Percentiles rank a stretch among this genome's conserved stretches.
Evolutionary conservation across 257 asterid species (phyloP).

Genomic region (Apocynum venetum): DNA sequence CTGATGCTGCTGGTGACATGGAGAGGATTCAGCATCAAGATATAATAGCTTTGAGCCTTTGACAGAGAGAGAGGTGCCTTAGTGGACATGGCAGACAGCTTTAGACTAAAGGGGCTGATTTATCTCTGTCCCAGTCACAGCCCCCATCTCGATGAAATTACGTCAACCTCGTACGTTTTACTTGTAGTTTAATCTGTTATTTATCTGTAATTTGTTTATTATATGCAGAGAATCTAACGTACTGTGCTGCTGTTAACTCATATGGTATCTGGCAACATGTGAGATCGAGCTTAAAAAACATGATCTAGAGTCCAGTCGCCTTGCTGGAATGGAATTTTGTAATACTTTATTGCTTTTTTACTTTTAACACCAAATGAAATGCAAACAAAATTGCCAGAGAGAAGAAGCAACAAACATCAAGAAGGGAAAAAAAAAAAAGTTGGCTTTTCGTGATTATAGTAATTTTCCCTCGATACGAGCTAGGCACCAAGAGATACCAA

Average conservation of each 20-base stretch:
- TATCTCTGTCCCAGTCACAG: neutral
- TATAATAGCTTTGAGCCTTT: neutral
- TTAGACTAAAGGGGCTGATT: neutral
- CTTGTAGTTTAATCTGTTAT: neutral
- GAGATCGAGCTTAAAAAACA: neutral
- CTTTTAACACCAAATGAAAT: neutral
- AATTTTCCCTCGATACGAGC: neutral
- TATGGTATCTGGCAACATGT: conserved; percentile 13
- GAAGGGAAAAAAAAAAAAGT: neutral
- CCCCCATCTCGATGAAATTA: conserved; percentile 6
- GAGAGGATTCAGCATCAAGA: conserved; percentile 8
- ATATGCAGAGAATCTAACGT: neutral
- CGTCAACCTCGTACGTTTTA: conserved; percentile 15
- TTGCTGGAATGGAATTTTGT: neutral
- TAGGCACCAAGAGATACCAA: neutral
- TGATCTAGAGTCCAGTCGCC: neutral
- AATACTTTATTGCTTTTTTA: neutral
- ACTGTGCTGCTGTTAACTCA: conserved; percentile 5
- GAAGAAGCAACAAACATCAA: neutral
- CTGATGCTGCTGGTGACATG: conserved; percentile 4
- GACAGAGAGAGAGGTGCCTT: neutral
- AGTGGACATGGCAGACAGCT: conserved; percentile 7
- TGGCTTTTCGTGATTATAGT: neutral
- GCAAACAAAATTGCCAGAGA: neutral
- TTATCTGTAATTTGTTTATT: neutral